These are phyloP conservation scores for Alloteropsis semialata DNA, from an alignment of 176 grass and related monocot genomes.

Conservation along the genomic window DNA sequence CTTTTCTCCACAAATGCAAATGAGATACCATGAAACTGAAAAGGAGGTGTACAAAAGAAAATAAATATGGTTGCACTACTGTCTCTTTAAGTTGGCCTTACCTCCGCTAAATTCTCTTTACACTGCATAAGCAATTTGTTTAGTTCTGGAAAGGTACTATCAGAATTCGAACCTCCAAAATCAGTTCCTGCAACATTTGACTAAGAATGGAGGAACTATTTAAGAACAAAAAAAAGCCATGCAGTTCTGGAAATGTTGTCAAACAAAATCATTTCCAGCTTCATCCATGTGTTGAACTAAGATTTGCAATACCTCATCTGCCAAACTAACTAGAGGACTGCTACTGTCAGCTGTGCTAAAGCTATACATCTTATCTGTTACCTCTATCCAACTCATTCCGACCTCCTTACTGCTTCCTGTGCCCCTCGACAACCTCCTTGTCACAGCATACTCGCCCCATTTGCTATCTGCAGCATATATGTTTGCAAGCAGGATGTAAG, in stretches of 20 bases:
- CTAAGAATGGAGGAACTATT: constrained; percentile 2
- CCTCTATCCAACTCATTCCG: constrained; percentile 56
- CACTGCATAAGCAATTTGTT: neutral
- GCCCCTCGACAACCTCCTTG: constrained; percentile 42
- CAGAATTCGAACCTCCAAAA: neutral
- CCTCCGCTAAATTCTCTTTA: neutral
- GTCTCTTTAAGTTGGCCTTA: neutral
- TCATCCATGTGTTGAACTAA: constrained; percentile 56
- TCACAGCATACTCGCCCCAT: constrained; percentile 53
- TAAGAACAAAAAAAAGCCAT: constrained; percentile 18
- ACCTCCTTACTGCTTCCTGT: constrained; percentile 44
- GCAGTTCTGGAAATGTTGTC: neutral
- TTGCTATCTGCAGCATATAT: constrained; percentile 60
- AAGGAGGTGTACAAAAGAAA: neutral
- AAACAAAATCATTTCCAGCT: neutral
- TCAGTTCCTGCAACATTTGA: neutral
- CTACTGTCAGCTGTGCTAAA: constrained; percentile 52
- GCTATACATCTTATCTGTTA: constrained; percentile 38
- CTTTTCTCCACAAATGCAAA: neutral
- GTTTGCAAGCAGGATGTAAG: constrained; percentile 53
- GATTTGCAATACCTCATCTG: constrained; percentile 36
- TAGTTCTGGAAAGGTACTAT: neutral
- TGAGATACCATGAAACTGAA: neutral
- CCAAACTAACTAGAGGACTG: constrained; percentile 40
- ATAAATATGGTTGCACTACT: neutral